Evolutionary conservation across 2,329 filamentous ascomycete genomes (phyloP).

Genomic region (Ophiocordyceps australis): DNA sequence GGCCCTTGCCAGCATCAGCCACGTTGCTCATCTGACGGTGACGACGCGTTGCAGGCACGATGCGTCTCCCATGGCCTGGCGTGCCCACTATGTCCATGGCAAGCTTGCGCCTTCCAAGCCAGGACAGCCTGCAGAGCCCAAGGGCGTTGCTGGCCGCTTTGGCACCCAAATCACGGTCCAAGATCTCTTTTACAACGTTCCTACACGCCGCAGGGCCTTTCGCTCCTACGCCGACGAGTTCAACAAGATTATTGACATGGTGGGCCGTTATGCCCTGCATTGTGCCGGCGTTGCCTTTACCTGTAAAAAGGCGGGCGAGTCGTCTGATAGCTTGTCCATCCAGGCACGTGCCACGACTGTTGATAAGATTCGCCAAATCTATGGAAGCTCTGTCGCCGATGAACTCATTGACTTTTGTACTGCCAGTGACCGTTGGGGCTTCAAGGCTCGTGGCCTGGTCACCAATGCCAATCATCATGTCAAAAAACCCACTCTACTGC

Average conservation of each 20-base stretch:
- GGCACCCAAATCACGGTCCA: conserved; percentile 95
- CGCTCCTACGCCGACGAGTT: conserved; percentile 87
- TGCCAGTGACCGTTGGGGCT: conserved; percentile 63
- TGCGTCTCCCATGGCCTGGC: conserved; percentile 76
- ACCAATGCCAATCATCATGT: conserved; percentile 92
- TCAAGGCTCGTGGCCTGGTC: conserved; percentile 61
- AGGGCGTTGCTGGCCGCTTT: conserved; percentile 67
- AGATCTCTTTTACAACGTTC: conserved; percentile 93
- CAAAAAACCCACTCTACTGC: conserved; percentile 70
- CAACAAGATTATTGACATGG: conserved; percentile 91
- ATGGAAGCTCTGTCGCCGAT: conserved; percentile 69
- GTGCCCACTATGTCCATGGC: conserved; percentile 72
- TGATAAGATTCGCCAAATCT: conserved; percentile 80
- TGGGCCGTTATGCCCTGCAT: conserved; percentile 85
- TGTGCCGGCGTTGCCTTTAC: conserved; percentile 84
- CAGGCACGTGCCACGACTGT: conserved; percentile 51
- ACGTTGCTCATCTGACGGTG: conserved; percentile 89
- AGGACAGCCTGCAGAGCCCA: conserved; percentile 72
- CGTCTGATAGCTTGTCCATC: conserved; percentile 65
- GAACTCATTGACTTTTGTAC: conserved; percentile 66
- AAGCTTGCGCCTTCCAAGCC: conserved; percentile 70
- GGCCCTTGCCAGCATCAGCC: conserved; percentile 90
- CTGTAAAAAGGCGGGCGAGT: conserved; percentile 90
- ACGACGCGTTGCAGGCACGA: conserved; percentile 92
- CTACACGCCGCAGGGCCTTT: conserved; percentile 74